These are phyloP conservation scores for Plasmopara halstedii DNA, from an alignment of 352 stramenopile species.

Conservation along the genomic window DNA sequence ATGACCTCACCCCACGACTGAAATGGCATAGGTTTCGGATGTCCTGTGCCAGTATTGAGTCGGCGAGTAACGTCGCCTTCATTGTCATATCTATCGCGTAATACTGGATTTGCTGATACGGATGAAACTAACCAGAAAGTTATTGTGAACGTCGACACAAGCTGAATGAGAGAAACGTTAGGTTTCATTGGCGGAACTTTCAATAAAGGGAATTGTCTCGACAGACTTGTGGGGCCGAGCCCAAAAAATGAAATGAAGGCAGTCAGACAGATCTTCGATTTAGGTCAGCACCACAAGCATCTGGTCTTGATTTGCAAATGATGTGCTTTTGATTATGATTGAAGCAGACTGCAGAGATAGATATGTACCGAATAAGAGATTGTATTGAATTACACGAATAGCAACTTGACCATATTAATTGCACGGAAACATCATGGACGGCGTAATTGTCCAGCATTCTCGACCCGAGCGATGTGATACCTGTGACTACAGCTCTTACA, in stretches of 20 bases:
- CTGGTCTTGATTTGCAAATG: conserved; percentile 12
- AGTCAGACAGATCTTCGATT: neutral
- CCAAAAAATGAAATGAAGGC: conserved; percentile 6
- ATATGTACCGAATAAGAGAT: too few species aligned
- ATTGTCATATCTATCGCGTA: conserved; percentile 1
- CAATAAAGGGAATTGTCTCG: neutral
- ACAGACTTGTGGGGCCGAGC: conserved; percentile 1
- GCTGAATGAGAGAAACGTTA: neutral
- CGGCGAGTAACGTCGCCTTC: neutral
- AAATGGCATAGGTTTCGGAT: conserved; percentile 31
- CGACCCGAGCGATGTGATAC: too few species aligned
- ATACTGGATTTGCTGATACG: neutral
- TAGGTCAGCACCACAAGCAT: conserved; percentile 2
- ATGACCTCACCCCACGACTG: conserved; percentile 23
- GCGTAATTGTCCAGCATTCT: too few species aligned
- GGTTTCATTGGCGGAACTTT: neutral
- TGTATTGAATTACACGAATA: too few species aligned
- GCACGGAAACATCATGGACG: too few species aligned
- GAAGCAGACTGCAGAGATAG: neutral
- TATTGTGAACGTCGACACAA: neutral
- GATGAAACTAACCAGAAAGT: conserved; percentile 3
- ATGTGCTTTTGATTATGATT: neutral
- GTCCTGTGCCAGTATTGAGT: conserved; percentile 6
- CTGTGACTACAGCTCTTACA: too few species aligned
- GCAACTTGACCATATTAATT: too few species aligned